Evolutionary conservation across 2,329 filamentous ascomycete genomes (phyloP), one percentile per base, ranked within the genome.

Genomic region (Madurella fahalii): DNA sequence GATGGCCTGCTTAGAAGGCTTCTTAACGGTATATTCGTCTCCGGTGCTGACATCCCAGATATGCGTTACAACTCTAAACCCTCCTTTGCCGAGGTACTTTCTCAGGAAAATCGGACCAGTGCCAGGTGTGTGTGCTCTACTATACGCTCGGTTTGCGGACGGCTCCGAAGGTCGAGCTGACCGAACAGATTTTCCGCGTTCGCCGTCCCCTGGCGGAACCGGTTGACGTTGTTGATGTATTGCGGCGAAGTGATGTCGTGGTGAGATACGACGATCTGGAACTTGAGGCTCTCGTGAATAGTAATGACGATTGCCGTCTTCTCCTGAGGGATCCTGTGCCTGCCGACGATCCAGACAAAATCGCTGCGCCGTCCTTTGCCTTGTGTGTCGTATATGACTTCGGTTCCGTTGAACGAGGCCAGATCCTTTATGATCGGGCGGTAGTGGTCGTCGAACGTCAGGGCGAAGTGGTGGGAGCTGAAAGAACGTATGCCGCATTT

Each of bases 381-480:
- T 46, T 41, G 34, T 5, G 9, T n/a, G 43, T 47, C 25, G 16
- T 52, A 52, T 9, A n/a, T 47, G 25, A 52, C 50, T 5, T 47
- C 42, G 37, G 34, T 52, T 37, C 50, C 43, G 12, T 18, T 34
- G 11, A 8, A 42, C 8, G 50, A 41, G 12, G n/a, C 42, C 17
- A 46, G 37, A 15, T 47, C 50, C 43, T 42, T 40, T 3, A 46
- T 2, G 13, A 47, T 52, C 15, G 37, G 50, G 20, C 42, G 50
- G 42, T 47, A 32, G 15, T 34, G n/a, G 18, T 52, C 50, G 12
- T 52, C 50, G 42, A 52, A 52, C 11, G 43, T 52, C 3, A 52
- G 43, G 25, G 43, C 43, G 37, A 34, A 46, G 16, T 52, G 42
- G 20, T 16, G 37, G 37, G 11, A 13, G 25, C 37, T 47, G 43